Percentiles rank a stretch among this genome's conserved stretches.
Evolutionary conservation across 2,329 filamentous ascomycete species (phyloP).

Genomic region (Cordyceps tenuipes): DNA sequence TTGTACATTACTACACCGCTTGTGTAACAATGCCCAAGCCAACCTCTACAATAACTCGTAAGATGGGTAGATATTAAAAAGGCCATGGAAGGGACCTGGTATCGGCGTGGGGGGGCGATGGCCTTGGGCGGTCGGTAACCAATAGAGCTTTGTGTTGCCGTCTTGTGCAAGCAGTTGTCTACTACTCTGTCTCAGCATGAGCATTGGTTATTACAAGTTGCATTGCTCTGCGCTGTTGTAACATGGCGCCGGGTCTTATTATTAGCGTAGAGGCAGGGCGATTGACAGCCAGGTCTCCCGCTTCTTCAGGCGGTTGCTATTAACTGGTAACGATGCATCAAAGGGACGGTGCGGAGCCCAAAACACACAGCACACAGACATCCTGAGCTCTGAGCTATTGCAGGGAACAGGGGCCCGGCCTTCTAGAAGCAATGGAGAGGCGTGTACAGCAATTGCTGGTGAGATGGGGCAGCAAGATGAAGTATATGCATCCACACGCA

Average conservation of each 20-base stretch:
- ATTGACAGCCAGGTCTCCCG: neutral
- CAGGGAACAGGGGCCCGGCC: slow-evolving; percentile 7
- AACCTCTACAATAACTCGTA: too few species aligned
- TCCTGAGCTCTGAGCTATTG: neutral
- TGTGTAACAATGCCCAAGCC: too few species aligned
- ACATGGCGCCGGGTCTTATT: neutral
- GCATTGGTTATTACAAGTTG: neutral
- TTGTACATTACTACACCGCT: too few species aligned
- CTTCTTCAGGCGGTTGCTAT: neutral
- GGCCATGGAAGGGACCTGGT: too few species aligned
- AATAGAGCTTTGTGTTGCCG: neutral
- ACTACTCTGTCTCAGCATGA: neutral
- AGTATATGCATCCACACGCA: slow-evolving; percentile 2
- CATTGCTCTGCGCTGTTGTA: neutral
- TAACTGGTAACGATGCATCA: slow-evolving; percentile 6
- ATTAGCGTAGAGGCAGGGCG: neutral
- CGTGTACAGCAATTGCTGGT: neutral
- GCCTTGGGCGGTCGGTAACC: neutral
- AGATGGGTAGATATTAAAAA: too few species aligned
- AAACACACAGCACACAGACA: slow-evolving; percentile 2
- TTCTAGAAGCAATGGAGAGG: slow-evolving; percentile 6
- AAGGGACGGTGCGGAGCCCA: neutral
- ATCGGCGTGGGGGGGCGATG: too few species aligned
- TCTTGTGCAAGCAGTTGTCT: neutral
- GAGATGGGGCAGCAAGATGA: neutral